Evolutionary conservation across 2,329 filamentous ascomycete genomes (phyloP), one percentile per base, ranked within the genome.

Genomic region (Bertia moriformis): DNA sequence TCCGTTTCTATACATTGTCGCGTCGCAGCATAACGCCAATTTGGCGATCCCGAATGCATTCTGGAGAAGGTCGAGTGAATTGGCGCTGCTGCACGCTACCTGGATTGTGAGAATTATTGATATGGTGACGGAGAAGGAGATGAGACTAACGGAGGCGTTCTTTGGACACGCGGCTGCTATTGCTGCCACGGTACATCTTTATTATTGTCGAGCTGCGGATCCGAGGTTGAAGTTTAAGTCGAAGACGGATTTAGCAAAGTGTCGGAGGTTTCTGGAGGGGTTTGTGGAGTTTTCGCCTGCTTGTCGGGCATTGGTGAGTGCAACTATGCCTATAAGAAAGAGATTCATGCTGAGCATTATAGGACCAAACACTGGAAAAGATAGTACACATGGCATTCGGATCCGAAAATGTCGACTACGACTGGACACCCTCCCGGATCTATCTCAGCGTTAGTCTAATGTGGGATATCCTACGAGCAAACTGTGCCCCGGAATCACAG

Each of bases 81-180:
- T 67, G 12, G 67, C 66, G 0, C 49, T 71, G 1, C 50, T 70
- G 2, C 67, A 71, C 37, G 60, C 64, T 2, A 71, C 67, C 0
- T 71, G 67, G 67, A 62, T 70, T 30, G 65, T 67, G 13, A 60
- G 67, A 3, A 61, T 71, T 49, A 68, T 71, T 27, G 66, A 69
- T 37, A 69, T 71, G 67, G 61, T 67, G 1, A 53, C 62, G 1
- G 65, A 69, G 40, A 69, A 68, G 50, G 59, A 64, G 39, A 52
- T 69, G 7, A 57, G 57, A 3, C 52, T 71, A 4, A 60, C 60
- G 3, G 67, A 71, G 44, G 67, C 67, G 0, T 71, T 69, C 46
- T 66, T 71, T 22, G 66, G 63, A 0, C 66, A 71, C 33, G 60
- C 59, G 2, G 65, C 65, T 1, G 66, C 65, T 3, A 67, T 71